Percentiles rank a stretch among this genome's conserved stretches.
These are phyloP conservation scores for Globisporangium nagaii DNA, from an alignment of 352 stramenopile species.

Conservation along the genomic window DNA sequence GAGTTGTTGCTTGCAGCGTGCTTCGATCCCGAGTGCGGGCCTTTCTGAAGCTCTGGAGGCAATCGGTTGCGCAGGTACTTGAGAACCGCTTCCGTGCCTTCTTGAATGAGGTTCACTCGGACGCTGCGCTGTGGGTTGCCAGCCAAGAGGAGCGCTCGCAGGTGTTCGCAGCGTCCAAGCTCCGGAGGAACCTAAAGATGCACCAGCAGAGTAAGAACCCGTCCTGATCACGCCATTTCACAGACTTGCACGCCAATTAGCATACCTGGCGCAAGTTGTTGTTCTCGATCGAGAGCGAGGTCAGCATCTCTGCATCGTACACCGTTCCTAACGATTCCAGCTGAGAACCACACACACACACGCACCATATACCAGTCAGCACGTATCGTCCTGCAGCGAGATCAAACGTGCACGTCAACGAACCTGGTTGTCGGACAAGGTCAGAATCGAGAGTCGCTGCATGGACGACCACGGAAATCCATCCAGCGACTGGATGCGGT, in stretches of 20 bases:
- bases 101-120: slow-evolving; percentile 54
- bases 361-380: too few species aligned
- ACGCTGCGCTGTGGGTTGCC: slow-evolving; percentile 80
- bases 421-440: slow-evolving; percentile 66
- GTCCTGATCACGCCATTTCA: background rate
- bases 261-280: slow-evolving; percentile 72
- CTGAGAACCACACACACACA: slow-evolving; percentile 15
- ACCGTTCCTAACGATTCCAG: slow-evolving; percentile 59
- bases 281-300: slow-evolving; percentile 75
- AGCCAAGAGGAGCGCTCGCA: slow-evolving; percentile 52
- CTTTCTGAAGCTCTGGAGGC: slow-evolving; percentile 18
- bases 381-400: too few species aligned
- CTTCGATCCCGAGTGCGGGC: background rate
- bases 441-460: slow-evolving; percentile 56
- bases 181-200: slow-evolving; percentile 52
- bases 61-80: slow-evolving; percentile 66
- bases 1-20: background rate
- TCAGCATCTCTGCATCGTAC: slow-evolving; percentile 51
- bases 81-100: slow-evolving; percentile 65
- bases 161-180: slow-evolving; percentile 47
- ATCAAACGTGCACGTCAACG: background rate
- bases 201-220: background rate
- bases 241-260: background rate
- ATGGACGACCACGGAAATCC: slow-evolving; percentile 55
- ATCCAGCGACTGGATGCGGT: slow-evolving; percentile 48